Base-by-base conservation (phyloP, 306 rosid species). In the Casuarina cunninghamiana region DNA sequence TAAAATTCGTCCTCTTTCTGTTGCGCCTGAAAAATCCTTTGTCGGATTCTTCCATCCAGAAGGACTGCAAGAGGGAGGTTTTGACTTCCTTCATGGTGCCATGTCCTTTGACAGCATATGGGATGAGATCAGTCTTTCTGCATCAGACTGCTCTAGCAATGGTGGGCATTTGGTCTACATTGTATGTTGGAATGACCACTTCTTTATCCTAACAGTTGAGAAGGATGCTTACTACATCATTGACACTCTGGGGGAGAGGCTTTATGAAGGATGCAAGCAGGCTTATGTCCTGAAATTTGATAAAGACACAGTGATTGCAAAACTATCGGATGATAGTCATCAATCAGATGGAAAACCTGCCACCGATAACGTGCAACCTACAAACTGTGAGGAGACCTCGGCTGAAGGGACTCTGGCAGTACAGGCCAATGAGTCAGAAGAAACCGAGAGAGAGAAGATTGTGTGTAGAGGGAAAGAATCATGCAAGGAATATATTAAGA, bases 171-270 rank as follows among this genome's bases (percentile, higher is more conserved):
- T 81, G 63, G 83, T 96, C 78, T 96, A 84, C 53, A 87, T 96
- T 32, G 93, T 96, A 50, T 89, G 99, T 80, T 96, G 99, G 99
- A 96, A 96, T 71, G 99, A 96, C 75, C 99, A 96, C 85, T 96
- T 96, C 87, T 96, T 96, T 88, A 82, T 96, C 81, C 99, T 96
- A 55, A 96, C 90, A 89, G 93, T 93, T 42, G 99, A 96, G 81
- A 58, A 88, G 13, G 94, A 96, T 45, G 93, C 98, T 57, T 96
- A 88, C 81, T 93, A 77, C 84, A 91, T 96, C 78, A 89, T 96
- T 2, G 99, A 96, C 84, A 96, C 99, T 0, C 77, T 96, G 69
- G 99, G 99, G 49, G 99, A 96, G 90, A 90, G 99, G 87, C 97
- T 96, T 21, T 93, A 90, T 32, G 99, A 96, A 83, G 99, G 99